Base-by-base conservation (phyloP, 164 flowering plant genomes). In the Hamamelis virginiana region DNA sequence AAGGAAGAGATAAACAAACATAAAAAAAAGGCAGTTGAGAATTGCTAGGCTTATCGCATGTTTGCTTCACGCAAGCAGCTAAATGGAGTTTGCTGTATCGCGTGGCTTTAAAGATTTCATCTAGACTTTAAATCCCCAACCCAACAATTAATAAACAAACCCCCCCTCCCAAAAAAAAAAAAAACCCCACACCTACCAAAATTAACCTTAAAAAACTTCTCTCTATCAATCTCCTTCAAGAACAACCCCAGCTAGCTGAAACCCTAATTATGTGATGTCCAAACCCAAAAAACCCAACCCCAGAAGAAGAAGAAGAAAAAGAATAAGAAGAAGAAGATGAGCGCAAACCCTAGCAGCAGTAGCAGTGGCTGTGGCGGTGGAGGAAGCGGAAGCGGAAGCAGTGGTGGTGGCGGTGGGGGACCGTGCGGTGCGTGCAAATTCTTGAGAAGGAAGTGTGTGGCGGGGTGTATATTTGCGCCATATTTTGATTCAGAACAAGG, bases 41-140 rank as follows among this genome's bases (percentile, higher is more conserved):
- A 69, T 70, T 65, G 77, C 70, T 45, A 53, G 75, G 72, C 73
- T 75, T 78, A 83, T 84, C 85, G 77, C 86, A 83, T 89, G 93
- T 85, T 94, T 94, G 97, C 98, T 94, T 94, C 98, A 94, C 98
- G 98, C 97, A 91, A 94, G 80, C 97, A 80, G 80, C 86, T 83
- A 73, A 82, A 69, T 70, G 65, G 69, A 76, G 80, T 81, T 77
- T 79, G 86, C 81, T 83, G 74, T 76, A 64, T 81, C 81, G 87
- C 94, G 90, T 89, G 89, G 78, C 91, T 87, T 87, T 79, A 84
- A 89, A 85, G 87, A 65, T 78, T 80, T 82, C 81, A 68, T 74
- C 75, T 71, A 48, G 73, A 77, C 18, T 67, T 75, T 65, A 48
- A 71, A 47, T 45, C 64, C 59, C 18, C 28, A 70, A 8, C 43